Conservation (phyloP, 1,139 yeast genomes). For the Protomyces inouyei region DNA sequence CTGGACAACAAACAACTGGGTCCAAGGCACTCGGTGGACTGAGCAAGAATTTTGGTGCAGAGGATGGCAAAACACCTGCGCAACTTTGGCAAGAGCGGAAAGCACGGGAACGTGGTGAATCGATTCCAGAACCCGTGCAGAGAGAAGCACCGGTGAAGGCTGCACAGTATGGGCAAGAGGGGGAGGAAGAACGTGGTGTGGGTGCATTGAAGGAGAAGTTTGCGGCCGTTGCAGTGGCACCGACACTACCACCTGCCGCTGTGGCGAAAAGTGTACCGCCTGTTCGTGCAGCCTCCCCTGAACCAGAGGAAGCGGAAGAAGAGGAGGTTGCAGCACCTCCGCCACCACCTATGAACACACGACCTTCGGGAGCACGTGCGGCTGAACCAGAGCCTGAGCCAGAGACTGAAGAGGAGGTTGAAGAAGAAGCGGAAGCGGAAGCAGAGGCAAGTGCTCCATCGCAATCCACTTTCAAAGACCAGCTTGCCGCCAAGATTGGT, state of each 20-base stretch:
- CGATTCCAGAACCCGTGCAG: conserved; percentile 3
- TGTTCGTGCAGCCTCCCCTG: neutral
- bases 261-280: too few species aligned
- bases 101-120: conserved; percentile 28
- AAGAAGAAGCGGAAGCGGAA: conserved; percentile 17
- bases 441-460: conserved; percentile 19
- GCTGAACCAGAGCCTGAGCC: conserved; percentile 30
- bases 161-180: conserved; percentile 20
- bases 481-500: conserved; percentile 36
- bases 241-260: too few species aligned
- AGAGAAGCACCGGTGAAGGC: conserved; percentile 31
- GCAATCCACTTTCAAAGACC: conserved; percentile 28
- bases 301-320: conserved; percentile 30
- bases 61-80: conserved; percentile 85
- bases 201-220: neutral
- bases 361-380: conserved; percentile 15
- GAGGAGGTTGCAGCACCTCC: conserved; percentile 1
- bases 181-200: conserved; percentile 4
- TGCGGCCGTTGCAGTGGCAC: conserved; percentile 2
- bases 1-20: conserved; percentile 54
- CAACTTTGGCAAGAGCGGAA: conserved; percentile 81
- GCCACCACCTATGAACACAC: conserved; percentile 16
- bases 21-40: conserved; percentile 59
- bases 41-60: conserved; percentile 63
- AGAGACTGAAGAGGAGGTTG: conserved; percentile 24